Percentiles rank a stretch among this genome's conserved stretches.
phyloP scores from a whole-genome alignment of 345 rosid species.

The Adansonia digitata region DNA sequence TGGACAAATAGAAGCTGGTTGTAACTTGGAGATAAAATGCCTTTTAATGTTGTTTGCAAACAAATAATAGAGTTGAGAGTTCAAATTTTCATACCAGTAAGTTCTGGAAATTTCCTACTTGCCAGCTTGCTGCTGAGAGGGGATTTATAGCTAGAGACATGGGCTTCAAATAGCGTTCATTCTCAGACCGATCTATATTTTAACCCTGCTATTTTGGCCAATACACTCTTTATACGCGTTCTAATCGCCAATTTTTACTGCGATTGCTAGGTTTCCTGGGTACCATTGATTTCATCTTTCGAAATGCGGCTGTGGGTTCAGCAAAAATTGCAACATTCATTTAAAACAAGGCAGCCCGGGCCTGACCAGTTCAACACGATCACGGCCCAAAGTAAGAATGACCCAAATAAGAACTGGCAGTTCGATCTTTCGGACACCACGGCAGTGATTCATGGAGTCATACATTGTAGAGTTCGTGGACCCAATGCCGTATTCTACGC shows the following conservation, averaged over 20 bases:
- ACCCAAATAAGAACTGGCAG: conserved; percentile 80
- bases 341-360: conserved; percentile 55
- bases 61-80: no score
- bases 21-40: not conserved
- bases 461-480: conserved; percentile 22
- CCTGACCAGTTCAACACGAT: conserved; percentile 56
- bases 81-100: no score
- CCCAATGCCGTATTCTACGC: conserved; percentile 25
- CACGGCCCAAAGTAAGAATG: conserved; percentile 63
- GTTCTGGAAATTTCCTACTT: no score
- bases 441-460: conserved; percentile 42
- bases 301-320: conserved; percentile 70
- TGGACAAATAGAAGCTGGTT: not conserved
- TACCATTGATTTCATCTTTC: conserved; percentile 82
- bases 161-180: conserved; percentile 54
- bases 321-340: conserved; percentile 60
- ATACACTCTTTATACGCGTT: conserved; percentile 64
- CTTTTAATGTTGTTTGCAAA: not conserved
- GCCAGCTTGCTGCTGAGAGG: conserved; percentile 6
- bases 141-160: conserved; percentile 67
- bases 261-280: conserved; percentile 55
- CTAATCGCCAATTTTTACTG: conserved; percentile 79
- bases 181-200: conserved; percentile 53
- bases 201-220: conserved; percentile 73
- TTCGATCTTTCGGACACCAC: no score